Conservation (phyloP, 805 yeast species). For the Ogataea henricii region DNA sequence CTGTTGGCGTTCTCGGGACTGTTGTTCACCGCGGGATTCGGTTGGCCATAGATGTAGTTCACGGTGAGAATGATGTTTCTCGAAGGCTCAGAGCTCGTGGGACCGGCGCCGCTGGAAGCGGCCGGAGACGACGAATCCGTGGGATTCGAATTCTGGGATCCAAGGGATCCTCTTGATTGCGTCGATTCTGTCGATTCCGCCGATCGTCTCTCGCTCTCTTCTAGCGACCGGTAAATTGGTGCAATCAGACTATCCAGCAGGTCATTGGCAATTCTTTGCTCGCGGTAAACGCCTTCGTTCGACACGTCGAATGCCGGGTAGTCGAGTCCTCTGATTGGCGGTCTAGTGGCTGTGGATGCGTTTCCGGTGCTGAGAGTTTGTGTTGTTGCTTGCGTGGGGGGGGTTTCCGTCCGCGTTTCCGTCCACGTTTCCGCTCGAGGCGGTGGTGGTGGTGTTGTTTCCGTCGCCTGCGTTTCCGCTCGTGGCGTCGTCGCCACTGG, state of each 20-base stretch:
- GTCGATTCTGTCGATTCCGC: background rate
- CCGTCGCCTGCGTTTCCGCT: background rate
- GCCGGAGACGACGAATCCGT: background rate
- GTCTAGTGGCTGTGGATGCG: background rate
- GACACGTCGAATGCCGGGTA: constrained; percentile 41
- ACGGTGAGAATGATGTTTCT: constrained; percentile 44
- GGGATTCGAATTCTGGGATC: too few species aligned
- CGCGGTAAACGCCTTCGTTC: constrained; percentile 33
- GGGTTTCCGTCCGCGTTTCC: background rate
- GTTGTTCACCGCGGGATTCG: constrained; percentile 11
- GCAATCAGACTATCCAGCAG: constrained; percentile 27
- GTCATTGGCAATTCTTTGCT: constrained; percentile 22
- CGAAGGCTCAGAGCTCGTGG: constrained; percentile 24
- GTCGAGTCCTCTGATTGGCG: constrained; percentile 36
- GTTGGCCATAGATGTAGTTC: constrained; percentile 39
- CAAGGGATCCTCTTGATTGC: too few species aligned
- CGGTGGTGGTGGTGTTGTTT: background rate
- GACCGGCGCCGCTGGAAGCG: background rate
- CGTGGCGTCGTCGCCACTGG: background rate
- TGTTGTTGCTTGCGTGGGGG: background rate
- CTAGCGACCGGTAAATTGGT: constrained; percentile 29
- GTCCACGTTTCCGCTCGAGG: background rate
- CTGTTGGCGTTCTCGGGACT: constrained; percentile 33
- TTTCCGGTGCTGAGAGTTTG: too few species aligned
- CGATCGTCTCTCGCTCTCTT: constrained; percentile 6